A percentile compares a stretch with the other conserved stretches of the same genome.
These are phyloP conservation scores for Escovopsis sp. DNA, from an alignment of 2,329 filamentous ascomycete genomes.

Conservation along the genomic window DNA sequence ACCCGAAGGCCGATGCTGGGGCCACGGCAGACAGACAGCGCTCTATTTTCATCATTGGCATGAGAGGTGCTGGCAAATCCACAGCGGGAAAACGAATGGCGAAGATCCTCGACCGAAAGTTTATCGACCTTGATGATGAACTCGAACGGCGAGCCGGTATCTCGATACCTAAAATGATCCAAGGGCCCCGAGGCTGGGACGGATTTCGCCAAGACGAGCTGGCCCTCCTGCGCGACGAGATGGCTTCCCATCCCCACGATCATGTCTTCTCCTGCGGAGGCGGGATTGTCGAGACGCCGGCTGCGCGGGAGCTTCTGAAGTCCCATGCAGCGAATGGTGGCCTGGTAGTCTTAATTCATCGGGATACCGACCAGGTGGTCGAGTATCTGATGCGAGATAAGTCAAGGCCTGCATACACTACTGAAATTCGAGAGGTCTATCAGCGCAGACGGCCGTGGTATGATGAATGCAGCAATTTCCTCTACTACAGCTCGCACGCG, in stretches of 20 bases:
- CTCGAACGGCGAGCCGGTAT: conserved; percentile 60
- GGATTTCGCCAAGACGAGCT: conserved; percentile 73
- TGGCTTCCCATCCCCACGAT: conserved; percentile 59
- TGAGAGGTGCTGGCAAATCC: conserved; percentile 94
- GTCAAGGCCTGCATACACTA: conserved; percentile 79
- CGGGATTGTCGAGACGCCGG: conserved; percentile 75
- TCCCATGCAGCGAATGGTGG: conserved; percentile 64
- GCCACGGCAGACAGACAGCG: conserved; percentile 23
- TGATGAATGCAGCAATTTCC: conserved; percentile 81
- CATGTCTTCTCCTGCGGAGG: conserved; percentile 89
- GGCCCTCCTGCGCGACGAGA: conserved; percentile 54
- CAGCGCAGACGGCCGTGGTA: conserved; percentile 80
- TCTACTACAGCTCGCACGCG: conserved; percentile 70
- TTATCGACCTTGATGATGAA: conserved; percentile 78
- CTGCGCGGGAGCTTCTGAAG: conserved; percentile 60
- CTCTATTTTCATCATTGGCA: conserved; percentile 89
- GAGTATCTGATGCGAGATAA: conserved; percentile 81
- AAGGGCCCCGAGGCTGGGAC: conserved; percentile 60
- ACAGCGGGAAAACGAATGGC: conserved; percentile 82
- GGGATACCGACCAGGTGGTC: conserved; percentile 77
- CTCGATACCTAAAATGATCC: conserved; percentile 77
- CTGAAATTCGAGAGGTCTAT: conserved; percentile 87
- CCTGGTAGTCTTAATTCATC: conserved; percentile 73
- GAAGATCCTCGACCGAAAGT: conserved; percentile 56
- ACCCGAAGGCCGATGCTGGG: conserved; percentile 7